Evolutionary conservation across 768 basidiomycete species (phyloP).

Genomic region (Pholiota molesta): DNA sequence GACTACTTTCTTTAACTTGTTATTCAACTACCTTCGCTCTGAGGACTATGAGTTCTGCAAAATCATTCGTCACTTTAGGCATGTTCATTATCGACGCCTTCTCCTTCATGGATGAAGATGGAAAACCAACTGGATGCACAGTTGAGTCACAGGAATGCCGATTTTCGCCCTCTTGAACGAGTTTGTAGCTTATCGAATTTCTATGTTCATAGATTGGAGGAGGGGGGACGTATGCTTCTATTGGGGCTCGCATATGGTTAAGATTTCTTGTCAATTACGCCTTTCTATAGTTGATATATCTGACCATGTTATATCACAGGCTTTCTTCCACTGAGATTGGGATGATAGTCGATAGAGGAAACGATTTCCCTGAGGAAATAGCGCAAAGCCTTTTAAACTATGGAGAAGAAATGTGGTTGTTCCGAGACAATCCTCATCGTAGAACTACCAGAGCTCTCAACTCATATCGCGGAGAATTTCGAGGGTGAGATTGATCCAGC

Average conservation of each 20-base stretch:
- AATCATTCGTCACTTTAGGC: slow-evolving; percentile 68
- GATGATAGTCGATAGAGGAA: slow-evolving; percentile 84
- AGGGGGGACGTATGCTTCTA: slow-evolving; percentile 79
- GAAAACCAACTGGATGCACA: slow-evolving; percentile 48
- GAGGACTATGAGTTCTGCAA: not conserved
- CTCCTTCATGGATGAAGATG: slow-evolving; percentile 58
- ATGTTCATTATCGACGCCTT: slow-evolving; percentile 93
- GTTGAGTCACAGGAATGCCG: slow-evolving; percentile 53
- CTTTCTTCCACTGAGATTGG: slow-evolving; percentile 65
- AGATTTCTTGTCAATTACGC: slow-evolving; percentile 1
- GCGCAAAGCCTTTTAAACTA: slow-evolving; percentile 58
- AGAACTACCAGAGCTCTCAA: slow-evolving; percentile 78
- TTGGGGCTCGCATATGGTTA: slow-evolving; percentile 85
- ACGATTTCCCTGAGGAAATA: slow-evolving; percentile 69
- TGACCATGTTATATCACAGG: slow-evolving; percentile 41
- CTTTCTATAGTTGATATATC: not conserved
- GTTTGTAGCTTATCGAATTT: slow-evolving; percentile 8
- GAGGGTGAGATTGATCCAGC: slow-evolving; percentile 51
- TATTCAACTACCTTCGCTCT: not conserved
- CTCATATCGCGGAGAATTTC: slow-evolving; percentile 69
- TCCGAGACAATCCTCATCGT: slow-evolving; percentile 56
- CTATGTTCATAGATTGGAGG: slow-evolving; percentile 73
- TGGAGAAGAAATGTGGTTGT: slow-evolving; percentile 79
- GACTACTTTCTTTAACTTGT: not conserved
- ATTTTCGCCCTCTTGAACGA: not conserved